Evolutionary conservation across 306 rosid species (phyloP), one percentile per base, ranked within the genome.

Genomic region (Trifolium dubium): DNA sequence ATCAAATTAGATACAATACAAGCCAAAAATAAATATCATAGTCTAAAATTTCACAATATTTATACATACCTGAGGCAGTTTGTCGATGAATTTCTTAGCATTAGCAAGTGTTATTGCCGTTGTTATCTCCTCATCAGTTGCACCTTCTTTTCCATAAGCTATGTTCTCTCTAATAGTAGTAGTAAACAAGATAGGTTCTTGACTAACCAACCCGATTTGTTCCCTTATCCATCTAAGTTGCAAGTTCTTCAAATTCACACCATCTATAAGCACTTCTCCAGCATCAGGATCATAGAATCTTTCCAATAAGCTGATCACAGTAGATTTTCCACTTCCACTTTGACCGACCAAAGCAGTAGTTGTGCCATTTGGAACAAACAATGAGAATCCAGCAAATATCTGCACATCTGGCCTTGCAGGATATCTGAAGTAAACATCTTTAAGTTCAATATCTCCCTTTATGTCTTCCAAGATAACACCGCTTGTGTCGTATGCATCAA

Each of bases 251-350:
- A 91, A 77, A 80, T 87, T 82, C 2, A 87, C 86, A 28, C 92
- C 92, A 75, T 94, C 98, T 69, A 94, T 83, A 37, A 89, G 86
- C 6, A 91, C 83, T 83, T 87, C 87, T 82, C 97, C 98, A 34
- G 86, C 77, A 55, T 91, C 90, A 2, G 97, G 97, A 72, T 94
- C 97, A 60, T 94, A 94, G 68, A 94, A 91, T 63, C 98, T 87
- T 81, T 94, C 97, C 6, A 91, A 53, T 31, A 94, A 79, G 66
- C 89, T 84, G 13, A 91, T 87, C 11, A 91, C 92, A 0, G 97
- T 94, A 0, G 98, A 94, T 67, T 94, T 94, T 8, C 98, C 98
- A 32, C 98, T 94, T 50, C 98, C 98, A 64, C 98, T 94, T 64
- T 91, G 96, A 53, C 97, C 98, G 41, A 94, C 97, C 51, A 94